These are phyloP conservation scores for Zalaria obscura DNA, from an alignment of 2,329 filamentous ascomycete genomes.

Conservation along the genomic window DNA sequence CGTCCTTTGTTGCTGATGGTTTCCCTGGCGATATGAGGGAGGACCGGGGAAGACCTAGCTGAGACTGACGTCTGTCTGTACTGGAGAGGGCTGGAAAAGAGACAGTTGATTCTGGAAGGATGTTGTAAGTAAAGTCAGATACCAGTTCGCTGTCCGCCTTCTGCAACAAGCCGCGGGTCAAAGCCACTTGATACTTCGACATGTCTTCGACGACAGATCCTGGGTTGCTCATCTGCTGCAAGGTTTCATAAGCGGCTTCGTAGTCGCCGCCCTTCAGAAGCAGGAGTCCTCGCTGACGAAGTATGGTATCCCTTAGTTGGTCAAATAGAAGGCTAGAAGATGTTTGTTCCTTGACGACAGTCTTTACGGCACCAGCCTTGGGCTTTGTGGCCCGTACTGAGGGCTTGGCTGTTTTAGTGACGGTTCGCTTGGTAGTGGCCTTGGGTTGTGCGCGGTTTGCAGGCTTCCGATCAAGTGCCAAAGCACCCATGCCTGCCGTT, in stretches of 20 bases:
- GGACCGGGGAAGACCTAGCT: constrained; percentile 12
- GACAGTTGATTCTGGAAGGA: constrained; percentile 83
- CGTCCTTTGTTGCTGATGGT: neutral
- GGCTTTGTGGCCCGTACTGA: neutral
- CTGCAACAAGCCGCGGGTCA: constrained; percentile 1
- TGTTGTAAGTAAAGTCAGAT: constrained; percentile 55
- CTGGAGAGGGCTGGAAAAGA: constrained; percentile 57
- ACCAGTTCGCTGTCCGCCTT: constrained; percentile 1
- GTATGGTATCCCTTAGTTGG: neutral
- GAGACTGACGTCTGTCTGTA: neutral
- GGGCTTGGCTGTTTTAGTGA: neutral
- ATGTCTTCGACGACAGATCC: neutral
- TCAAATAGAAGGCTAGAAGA: neutral
- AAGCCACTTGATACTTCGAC: neutral
- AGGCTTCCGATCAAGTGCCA: neutral
- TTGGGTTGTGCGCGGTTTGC: neutral
- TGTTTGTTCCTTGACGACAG: neutral
- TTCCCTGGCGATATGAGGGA: constrained; percentile 1
- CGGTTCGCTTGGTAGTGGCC: neutral
- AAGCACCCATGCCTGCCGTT: neutral
- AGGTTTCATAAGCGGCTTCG: neutral
- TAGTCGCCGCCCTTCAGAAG: constrained; percentile 2
- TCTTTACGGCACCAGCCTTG: neutral
- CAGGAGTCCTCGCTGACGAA: constrained; percentile 4
- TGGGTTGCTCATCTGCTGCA: constrained; percentile 1